Percentiles rank a stretch among this genome's conserved stretches.
These are phyloP conservation scores for Rubroboletus pulcherrimus DNA, from an alignment of 768 basidiomycete genomes.

Conservation along the genomic window DNA sequence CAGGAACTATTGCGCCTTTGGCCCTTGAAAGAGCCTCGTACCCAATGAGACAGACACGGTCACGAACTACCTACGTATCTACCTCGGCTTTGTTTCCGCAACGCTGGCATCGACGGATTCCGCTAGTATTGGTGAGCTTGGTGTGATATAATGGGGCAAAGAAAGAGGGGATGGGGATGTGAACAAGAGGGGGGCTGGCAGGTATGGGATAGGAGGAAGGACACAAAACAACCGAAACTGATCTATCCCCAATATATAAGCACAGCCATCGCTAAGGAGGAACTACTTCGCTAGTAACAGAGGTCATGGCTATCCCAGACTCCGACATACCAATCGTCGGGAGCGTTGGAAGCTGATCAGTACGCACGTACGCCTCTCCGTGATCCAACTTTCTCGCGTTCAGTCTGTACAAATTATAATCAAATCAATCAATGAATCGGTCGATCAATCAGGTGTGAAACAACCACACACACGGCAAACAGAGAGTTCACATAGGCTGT, in stretches of 20 bases:
- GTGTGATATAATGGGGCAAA: no score
- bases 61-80: no score
- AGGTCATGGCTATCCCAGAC: no score
- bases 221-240: background rate
- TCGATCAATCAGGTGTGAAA: background rate
- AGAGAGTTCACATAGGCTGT: background rate
- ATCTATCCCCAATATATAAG: background rate
- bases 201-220: slow-evolving; percentile 37
- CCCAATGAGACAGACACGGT: background rate
- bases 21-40: background rate
- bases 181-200: slow-evolving; percentile 38
- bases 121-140: no score
- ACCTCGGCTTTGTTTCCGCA: no score
- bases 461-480: background rate
- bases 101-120: no score
- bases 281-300: no score
- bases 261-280: slow-evolving; percentile 13
- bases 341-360: background rate
- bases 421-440: background rate
- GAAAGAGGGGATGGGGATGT: slow-evolving; percentile 48
- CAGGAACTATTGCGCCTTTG: no score
- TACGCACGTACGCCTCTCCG: background rate
- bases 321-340: background rate
- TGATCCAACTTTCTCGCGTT: background rate
- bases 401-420: background rate